A percentile compares a stretch with the other conserved stretches of the same genome.
Conservation (phyloP, 495 filamentous ascomycete genomes). For the Cercophora scortea region DNA sequence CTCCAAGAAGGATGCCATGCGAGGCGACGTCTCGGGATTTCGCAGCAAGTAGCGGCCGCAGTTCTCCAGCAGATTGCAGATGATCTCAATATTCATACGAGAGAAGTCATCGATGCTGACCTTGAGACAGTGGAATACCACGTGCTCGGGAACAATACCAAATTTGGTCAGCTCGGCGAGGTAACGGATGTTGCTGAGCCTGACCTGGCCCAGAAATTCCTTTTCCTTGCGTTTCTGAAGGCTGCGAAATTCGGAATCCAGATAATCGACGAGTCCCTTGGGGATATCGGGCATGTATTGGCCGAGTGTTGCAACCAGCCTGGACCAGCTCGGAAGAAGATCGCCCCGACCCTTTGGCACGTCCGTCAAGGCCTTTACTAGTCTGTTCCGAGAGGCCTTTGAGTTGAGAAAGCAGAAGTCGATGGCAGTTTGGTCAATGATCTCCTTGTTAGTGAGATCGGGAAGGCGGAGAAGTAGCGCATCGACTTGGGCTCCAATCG, state of each 20-base stretch:
- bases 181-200: slow-evolving; percentile 91
- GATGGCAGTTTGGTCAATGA: slow-evolving; percentile 82
- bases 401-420: slow-evolving; percentile 99
- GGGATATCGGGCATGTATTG: slow-evolving; percentile 90
- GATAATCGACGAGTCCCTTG: slow-evolving; percentile 83
- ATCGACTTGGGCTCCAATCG: slow-evolving; percentile 94
- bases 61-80: slow-evolving; percentile 94
- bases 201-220: slow-evolving; percentile 90
- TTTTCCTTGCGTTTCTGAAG: slow-evolving; percentile 97
- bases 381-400: slow-evolving; percentile 89
- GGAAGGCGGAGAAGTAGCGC: slow-evolving; percentile 79
- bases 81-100: slow-evolving; percentile 97
- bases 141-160: slow-evolving; percentile 94
- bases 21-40: slow-evolving; percentile 84
- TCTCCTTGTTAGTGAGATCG: slow-evolving; percentile 83
- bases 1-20: slow-evolving; percentile 90
- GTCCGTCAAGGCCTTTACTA: slow-evolving; percentile 89
- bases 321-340: slow-evolving; percentile 85
- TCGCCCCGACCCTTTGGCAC: slow-evolving; percentile 90
- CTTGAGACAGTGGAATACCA: slow-evolving; percentile 97
- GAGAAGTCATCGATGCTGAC: slow-evolving; percentile 97
- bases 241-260: slow-evolving; percentile 95
- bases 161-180: slow-evolving; percentile 97
- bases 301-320: slow-evolving; percentile 85
- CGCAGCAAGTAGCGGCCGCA: slow-evolving; percentile 92